Base-by-base conservation (phyloP, 768 basidiomycete genomes). In the Termitomyces sp. region DNA sequence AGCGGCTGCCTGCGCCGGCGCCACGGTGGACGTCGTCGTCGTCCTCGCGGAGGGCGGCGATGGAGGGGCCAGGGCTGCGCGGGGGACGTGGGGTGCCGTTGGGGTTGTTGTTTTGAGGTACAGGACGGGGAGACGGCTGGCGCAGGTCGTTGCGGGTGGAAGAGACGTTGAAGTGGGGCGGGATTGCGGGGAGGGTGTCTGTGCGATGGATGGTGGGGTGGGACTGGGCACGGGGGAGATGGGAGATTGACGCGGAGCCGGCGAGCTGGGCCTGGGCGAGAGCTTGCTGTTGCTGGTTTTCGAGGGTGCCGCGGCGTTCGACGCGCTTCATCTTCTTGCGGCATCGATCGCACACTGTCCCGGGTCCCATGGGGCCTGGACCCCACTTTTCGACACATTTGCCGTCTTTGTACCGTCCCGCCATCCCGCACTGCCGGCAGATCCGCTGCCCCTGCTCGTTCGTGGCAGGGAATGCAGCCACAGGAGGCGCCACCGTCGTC, bases 321-420 rank as follows among this genome's bases (percentile, higher is more conserved):
- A 89, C 87, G 1, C 90, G 83, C 72, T 91, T 91, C 88, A 91
- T 90, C 71, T 91, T 91, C 71, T 92, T 92, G 52, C 90, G 82
- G 71, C 90, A 91, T 49, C 89, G 75, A 76, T 92, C 90, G 66
- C 89, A 92, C 0, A 92, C 89, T 0, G 90, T 92, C 22, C 89
- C 90, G 51, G 90, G 90, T 0, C 90, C 90, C 71, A 86, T 82
- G 47, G 90, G 90, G 4, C 90, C 90, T 24, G 90, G 89, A 1
- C 90, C 90, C 90, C 90, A 92, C 70, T 92, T 92, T 66, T 92
- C 90, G 52, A 92, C 89, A 67, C 90, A 92, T 63, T 90, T 90
- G 9, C 86, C 88, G 22, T 92, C 90, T 73, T 91, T 91, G 73
- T 91, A 92, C 1, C 89, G 75, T 0, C 90, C 90, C 0, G 83